phyloP scores from a whole-genome alignment of 2,329 filamentous ascomycete species.

The Aureobasidium lini region DNA sequence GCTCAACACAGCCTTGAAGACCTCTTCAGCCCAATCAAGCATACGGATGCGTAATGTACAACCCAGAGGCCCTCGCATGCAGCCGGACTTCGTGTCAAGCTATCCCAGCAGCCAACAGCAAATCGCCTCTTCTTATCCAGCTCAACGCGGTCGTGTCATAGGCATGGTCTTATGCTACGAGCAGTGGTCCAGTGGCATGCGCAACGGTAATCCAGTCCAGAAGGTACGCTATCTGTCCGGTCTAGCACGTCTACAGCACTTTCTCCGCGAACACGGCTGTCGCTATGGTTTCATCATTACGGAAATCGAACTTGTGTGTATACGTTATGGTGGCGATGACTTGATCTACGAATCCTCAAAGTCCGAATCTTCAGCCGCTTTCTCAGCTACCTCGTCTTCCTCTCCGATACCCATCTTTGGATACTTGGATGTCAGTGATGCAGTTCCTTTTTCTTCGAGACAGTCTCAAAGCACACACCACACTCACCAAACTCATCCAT shows the following conservation, averaged over 20 bases:
- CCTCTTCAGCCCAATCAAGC: conserved; percentile 28
- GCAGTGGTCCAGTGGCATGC: conserved; percentile 93
- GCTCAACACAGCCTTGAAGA: conserved; percentile 69
- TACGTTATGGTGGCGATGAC: conserved; percentile 60
- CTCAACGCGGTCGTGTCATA: conserved; percentile 54
- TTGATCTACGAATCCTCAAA: conserved; percentile 15
- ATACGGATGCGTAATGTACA: conserved; percentile 7
- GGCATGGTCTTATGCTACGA: conserved; percentile 89
- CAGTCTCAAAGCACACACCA: too few species aligned
- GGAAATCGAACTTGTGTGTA: conserved; percentile 87
- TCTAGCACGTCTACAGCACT: conserved; percentile 76
- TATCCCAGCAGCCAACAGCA: conserved; percentile 43
- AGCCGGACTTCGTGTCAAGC: conserved; percentile 60
- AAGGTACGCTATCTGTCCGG: conserved; percentile 84
- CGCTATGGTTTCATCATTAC: conserved; percentile 95
- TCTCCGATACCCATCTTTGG: conserved; percentile 67
- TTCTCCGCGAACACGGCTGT: conserved; percentile 88
- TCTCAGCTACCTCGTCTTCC: conserved; percentile 19
- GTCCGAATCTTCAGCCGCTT: neutral
- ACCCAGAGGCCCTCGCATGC: conserved; percentile 40
- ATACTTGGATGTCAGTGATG: conserved; percentile 66
- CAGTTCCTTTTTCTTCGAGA: conserved; percentile 35
- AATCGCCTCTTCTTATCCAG: conserved; percentile 41
- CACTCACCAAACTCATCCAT: too few species aligned
- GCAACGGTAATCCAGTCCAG: conserved; percentile 68